Evolutionary conservation across 176 grass and related monocot genomes (phyloP), one percentile per base, ranked within the genome.

Genomic region (Pontederia crassipes): DNA sequence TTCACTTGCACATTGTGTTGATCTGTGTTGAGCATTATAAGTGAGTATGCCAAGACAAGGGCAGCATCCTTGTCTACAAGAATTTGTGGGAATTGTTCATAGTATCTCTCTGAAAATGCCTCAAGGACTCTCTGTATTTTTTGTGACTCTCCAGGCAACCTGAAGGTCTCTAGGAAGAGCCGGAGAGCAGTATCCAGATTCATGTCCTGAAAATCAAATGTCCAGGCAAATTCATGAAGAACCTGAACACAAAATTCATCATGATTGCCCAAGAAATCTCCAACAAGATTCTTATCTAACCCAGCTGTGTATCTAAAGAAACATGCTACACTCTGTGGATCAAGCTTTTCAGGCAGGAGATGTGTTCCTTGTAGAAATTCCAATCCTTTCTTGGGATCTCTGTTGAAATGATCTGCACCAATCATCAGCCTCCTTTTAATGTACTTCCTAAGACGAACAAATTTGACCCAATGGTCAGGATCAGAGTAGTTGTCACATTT

Each of bases 1-100:
- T 98, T 98, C 59, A 98, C 94, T 65, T 98, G 94, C 79, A 86
- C 89, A 71, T 98, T 98, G 65, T 98, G 94, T 68, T 98, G 94
- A 83, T 98, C 94, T 32, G 94, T 98, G 77, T 98, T 98, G 47
- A 98, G 79, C 94, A 98, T 86, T 84, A 98, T 98, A 59, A 98
- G 83, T 54, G 94, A 98, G 70, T 98, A 98, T 17, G 94, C 77
- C 60, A 98, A 74, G 27, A 98, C 2, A 35, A 93, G 77, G 73
- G 94, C 94, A 78, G 94, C 89, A 58, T 98, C 94, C 57, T 98
- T 98, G 66, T 98, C 88, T 17, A 80, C 94, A 2, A 98, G 79
- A 73, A 86, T 77, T 48, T 98, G 80, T 9, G 79, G 88, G 50
- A 84, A 76, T 78, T 98, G 94, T 61, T 98, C 94, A 74, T 81